A percentile compares a stretch with the other conserved stretches of the same genome.
Evolutionary conservation across 192 early-diverging fungal genomes (phyloP).

Genomic region (Coemansia sp.): DNA sequence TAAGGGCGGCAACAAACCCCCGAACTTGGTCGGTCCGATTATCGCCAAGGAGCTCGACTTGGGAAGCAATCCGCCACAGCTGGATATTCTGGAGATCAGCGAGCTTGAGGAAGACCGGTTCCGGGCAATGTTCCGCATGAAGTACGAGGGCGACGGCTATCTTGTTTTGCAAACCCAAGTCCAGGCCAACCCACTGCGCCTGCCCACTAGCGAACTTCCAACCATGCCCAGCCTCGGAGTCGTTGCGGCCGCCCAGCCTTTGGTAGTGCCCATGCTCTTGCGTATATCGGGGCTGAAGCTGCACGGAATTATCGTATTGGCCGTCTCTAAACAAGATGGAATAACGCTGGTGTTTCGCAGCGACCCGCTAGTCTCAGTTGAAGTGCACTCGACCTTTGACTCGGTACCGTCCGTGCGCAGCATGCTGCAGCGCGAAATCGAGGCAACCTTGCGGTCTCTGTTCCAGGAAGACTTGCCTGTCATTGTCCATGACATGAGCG

Average conservation of each 20-base stretch:
- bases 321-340: slow-evolving; percentile 91
- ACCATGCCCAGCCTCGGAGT: slow-evolving; percentile 68
- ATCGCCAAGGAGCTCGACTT: slow-evolving; percentile 91
- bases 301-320: slow-evolving; percentile 90
- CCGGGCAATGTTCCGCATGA: slow-evolving; percentile 94
- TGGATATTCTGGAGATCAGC: slow-evolving; percentile 97
- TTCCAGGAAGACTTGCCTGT: slow-evolving; percentile 93
- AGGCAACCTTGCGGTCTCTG: slow-evolving; percentile 83
- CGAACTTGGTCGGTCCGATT: slow-evolving; percentile 92
- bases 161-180: slow-evolving; percentile 92
- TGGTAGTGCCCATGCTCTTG: slow-evolving; percentile 95
- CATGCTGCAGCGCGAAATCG: slow-evolving; percentile 91
- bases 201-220: slow-evolving; percentile 60
- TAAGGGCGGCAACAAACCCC: slow-evolving; percentile 86
- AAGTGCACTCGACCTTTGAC: slow-evolving; percentile 98
- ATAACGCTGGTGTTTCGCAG: slow-evolving; percentile 97
- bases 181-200: slow-evolving; percentile 64
- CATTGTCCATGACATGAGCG: slow-evolving; percentile 89
- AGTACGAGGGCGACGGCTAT: slow-evolving; percentile 91
- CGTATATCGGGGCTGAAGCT: slow-evolving; percentile 88
- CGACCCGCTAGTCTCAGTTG: slow-evolving; percentile 91
- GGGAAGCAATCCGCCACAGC: slow-evolving; percentile 93
- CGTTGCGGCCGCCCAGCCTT: slow-evolving; percentile 89
- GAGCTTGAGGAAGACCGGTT: slow-evolving; percentile 94
- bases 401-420: slow-evolving; percentile 82